A percentile compares a stretch with the other conserved stretches of the same genome.
Conservation (phyloP, 2,329 filamentous ascomycete genomes). For the Pseudogymnoascus destructans region DNA sequence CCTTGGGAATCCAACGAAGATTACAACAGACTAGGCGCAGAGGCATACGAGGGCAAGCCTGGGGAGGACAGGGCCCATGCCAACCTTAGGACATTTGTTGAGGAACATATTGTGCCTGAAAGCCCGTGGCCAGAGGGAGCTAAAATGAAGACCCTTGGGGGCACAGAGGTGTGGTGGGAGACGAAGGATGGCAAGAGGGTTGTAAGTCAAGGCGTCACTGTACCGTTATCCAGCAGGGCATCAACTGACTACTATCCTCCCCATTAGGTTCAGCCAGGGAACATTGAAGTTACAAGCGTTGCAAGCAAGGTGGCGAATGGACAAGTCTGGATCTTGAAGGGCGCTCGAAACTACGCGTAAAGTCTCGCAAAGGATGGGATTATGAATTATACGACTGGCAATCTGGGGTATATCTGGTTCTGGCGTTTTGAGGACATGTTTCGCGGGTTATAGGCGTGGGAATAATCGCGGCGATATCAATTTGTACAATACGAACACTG, state of each 20-base stretch:
- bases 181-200: constrained; percentile 51
- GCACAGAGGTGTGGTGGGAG: constrained; percentile 72
- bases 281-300: constrained; percentile 62
- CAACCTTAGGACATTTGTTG: constrained; percentile 71
- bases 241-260: neutral
- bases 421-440: neutral
- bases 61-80: constrained; percentile 63
- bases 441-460: neutral
- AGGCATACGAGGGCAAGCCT: constrained; percentile 62
- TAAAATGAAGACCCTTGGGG: constrained; percentile 55
- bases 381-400: neutral
- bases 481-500: neutral
- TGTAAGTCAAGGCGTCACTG: constrained; percentile 34
- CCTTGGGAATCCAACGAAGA: constrained; percentile 73
- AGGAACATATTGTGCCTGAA: constrained; percentile 64
- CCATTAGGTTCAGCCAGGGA: constrained; percentile 59
- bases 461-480: neutral
- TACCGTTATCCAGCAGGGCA: neutral
- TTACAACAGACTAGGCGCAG: constrained; percentile 50
- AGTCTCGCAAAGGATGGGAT: neutral
- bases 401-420: neutral
- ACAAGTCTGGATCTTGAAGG: constrained; percentile 52
- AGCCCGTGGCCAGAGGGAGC: constrained; percentile 62
- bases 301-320: constrained; percentile 73
- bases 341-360: constrained; percentile 31